Evolutionary conservation across 306 rosid genomes (phyloP), one percentile per base, ranked within the genome.

Genomic region (Dryas drummondii): DNA sequence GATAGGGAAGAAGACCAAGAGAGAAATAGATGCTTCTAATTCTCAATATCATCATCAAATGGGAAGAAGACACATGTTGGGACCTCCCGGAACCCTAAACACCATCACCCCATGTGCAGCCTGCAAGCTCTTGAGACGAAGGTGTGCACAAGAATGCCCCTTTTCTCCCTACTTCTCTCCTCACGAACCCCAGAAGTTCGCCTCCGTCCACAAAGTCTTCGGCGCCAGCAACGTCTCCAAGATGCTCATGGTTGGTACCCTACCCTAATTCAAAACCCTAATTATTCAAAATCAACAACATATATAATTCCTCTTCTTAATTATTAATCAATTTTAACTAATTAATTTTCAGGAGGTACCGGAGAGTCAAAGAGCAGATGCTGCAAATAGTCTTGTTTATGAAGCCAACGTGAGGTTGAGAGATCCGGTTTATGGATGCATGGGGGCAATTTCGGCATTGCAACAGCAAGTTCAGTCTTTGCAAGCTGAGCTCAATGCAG

Each of bases 201-300:
- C 98, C 81, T 91, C 97, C 9, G 98, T 94, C 68, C 98, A 94
- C 87, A 94, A 90, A 79, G 92, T 94, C 75, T 92, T 94, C 47
- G 98, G 99, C 52, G 99, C 99, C 47, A 94, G 99, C 87, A 94
- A 94, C 78, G 99, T 94, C 73, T 91, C 99, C 11, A 94, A 94
- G 90, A 86, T 94, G 97, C 91, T 94, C 4, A 88, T 89, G 98
- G 97, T 90, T 88, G 17, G 5, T 6, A 48, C 40, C 44, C 13
- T 51, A 32, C 15, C 19, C 5, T 54, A n/a, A 32, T 32, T 32
- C 37, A 32, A 32, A 19, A 62, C 50, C 76, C 68, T 54, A 59
- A 79, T 9, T 14, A n/a, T 32, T 61, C 42, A 37, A 5, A 16
- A 32, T 32, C 37, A 32, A 32, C 37, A 32, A 32, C 37, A 32